A percentile compares a stretch with the other conserved stretches of the same genome.
phyloP scores from a whole-genome alignment of 768 basidiomycete species.

The Phaeotremella fagi region DNA sequence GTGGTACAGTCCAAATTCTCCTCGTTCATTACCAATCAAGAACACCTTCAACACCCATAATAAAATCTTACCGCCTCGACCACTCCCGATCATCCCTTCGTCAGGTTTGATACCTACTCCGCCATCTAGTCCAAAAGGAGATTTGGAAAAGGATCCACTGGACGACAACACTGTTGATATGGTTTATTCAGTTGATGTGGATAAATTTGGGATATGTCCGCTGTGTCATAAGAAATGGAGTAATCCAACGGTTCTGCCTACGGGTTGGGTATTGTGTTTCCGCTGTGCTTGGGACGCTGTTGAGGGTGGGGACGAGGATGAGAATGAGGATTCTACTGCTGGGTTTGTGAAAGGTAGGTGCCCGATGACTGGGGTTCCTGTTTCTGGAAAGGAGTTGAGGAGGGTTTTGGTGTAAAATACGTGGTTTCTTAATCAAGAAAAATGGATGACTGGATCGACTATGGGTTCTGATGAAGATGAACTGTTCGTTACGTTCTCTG shows the following conservation, averaged over 20 bases:
- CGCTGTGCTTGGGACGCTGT: constrained; percentile 81
- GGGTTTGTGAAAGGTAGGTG: no score
- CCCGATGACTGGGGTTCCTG: no score
- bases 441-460: no score
- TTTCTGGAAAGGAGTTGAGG: no score
- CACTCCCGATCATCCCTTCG: constrained; percentile 65
- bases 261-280: constrained; percentile 93
- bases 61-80: constrained; percentile 68
- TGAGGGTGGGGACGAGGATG: constrained; percentile 52
- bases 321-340: constrained; percentile 12
- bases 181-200: constrained; percentile 57
- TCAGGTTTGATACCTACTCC: constrained; percentile 24
- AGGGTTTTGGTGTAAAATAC: no score
- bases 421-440: no score
- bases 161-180: constrained; percentile 49
- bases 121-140: constrained; percentile 12
- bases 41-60: constrained; percentile 54
- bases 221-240: constrained; percentile 67
- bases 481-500: no score
- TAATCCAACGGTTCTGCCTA: constrained; percentile 85
- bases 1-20: constrained; percentile 96
- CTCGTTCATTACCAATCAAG: constrained; percentile 65
- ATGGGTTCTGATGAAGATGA: no score
- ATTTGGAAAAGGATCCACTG: background rate
- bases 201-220: constrained; percentile 75